Conservation (phyloP, 2,329 filamentous ascomycete genomes). For the Sporothrix phasma region DNA sequence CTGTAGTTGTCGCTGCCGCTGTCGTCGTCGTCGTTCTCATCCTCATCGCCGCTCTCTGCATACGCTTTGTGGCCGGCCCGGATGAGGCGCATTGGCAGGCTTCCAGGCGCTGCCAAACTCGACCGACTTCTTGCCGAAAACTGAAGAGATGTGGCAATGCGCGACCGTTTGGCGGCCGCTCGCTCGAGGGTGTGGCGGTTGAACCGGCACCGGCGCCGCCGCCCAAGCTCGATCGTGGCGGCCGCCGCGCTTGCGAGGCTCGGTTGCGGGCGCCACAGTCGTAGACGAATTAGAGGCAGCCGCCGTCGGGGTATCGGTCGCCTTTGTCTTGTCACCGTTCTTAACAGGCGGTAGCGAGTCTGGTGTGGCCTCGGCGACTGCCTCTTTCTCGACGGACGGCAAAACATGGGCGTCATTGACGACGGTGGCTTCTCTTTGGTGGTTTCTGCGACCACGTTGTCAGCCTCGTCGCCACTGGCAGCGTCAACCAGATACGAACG, state of each 20-base stretch:
- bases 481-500: constrained; percentile 13
- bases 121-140: neutral
- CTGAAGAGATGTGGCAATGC: neutral
- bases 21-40: constrained; percentile 27
- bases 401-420: neutral
- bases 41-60: constrained; percentile 11
- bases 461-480: constrained; percentile 13
- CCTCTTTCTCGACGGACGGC: neutral
- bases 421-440: neutral
- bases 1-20: constrained; percentile 15
- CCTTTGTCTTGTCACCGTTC: neutral
- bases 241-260: constrained; percentile 14
- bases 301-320: neutral
- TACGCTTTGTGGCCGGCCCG: neutral
- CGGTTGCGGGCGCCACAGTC: neutral
- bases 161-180: constrained; percentile 19
- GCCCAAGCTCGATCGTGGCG: constrained; percentile 6
- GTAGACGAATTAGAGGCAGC: neutral
- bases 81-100: neutral
- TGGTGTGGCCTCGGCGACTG: neutral
- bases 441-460: neutral
- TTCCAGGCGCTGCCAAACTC: constrained; percentile 11
- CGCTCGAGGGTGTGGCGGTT: constrained; percentile 15
- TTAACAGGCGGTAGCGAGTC: neutral
- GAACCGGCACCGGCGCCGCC: neutral